Base-by-base conservation (phyloP, 805 yeast genomes). In the Nakazawaea pomicola region DNA sequence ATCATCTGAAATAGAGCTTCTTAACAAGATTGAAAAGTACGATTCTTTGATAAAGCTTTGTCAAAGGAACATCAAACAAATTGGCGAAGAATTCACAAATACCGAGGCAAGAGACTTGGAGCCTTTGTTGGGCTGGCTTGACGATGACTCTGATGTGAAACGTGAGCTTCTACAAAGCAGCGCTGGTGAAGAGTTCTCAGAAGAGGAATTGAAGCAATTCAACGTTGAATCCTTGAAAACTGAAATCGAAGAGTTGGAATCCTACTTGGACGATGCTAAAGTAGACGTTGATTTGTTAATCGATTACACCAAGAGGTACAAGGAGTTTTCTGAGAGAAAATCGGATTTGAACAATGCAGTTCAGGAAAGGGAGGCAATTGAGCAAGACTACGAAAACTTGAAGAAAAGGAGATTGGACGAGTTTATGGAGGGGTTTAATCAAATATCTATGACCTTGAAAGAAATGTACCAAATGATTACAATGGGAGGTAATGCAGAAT, bases 381-480 rank as follows among this genome's bases (percentile, higher is more conserved):
- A 83, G 49, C 68, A 63, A 33, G 61, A 67, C 36, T 72, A 81
- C 40, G 95, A 86, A 53, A 82, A 76, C 12, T 66, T 88, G 50
- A 83, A 83, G 57, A 76, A 82, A 41, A 78, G 72, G 45, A 68
- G 98, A 40, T 68, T 84, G 40, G 89, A 81, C 47, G 97, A 93
- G 59, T 93, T 93, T 55, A 89, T 89, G 95, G 78, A 76, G 47
- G 99, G 99, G 0, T 93, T 95, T 65, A 76, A 80, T 49, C 72
- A 79, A 16, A 93, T 93, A 21, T 88, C 97, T 1, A 68, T 80
- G 57, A 85, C 95, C 6, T 72, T 93, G 49, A 93, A 91, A 58
- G 96, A 88, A 53, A 90, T 93, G 98, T 93, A 93, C 55, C 95
- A 90, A 56, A 86, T 93, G 95, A 93, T 93, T 46, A 93, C 99